Base-by-base conservation (phyloP, 2,329 filamentous ascomycete species). In the Microcyclosporella mali region DNA sequence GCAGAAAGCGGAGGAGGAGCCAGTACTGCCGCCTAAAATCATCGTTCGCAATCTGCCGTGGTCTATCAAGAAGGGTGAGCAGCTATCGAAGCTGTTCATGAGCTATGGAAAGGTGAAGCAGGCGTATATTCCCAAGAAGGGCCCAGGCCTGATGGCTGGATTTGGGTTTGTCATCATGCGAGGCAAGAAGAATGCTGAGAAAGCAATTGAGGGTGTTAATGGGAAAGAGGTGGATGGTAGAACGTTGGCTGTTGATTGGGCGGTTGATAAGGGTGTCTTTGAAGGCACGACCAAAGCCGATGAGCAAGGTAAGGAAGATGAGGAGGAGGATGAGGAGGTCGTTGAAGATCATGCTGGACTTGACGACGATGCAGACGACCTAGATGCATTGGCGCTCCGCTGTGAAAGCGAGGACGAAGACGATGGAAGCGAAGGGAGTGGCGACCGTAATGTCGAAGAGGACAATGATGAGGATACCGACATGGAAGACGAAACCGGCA, bases 41-140 rank as follows among this genome's bases (percentile, higher is more conserved):
- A 87, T 98, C 63, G 80, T 98, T 37, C 81, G 92, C 59, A 98
- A 98, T 64, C 64, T 98, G 59, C 90, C 92, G 1, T 98, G 92
- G 92, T 95, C 84, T 55, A 84, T 98, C 62, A 95, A 94, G 68
- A 84, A 80, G 7, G 75, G 85, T 0, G 85, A 94, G 25, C 84
- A 97, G 60, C 70, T 98, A 46, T 73, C 79, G 4, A 75, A 79
- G 43, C 71, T 95, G 3, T 98, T 98, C 66, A 72, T 79, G 58
- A 88, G 84, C 59, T 95, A 84, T 61, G 92, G 92, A 48, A 95
- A 95, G 65, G 81, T 98, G 60, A 94, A 90, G 66, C 84, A 83
- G 64, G 82, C 85, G 29, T 86, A 86, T 55, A 70, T 98, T 40
- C 94, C 94, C 1, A 87, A 86, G 58, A 77, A 82, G 55, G 84